phyloP scores from a whole-genome alignment of 345 rosid species.

The Dipteronia dyeriana region DNA sequence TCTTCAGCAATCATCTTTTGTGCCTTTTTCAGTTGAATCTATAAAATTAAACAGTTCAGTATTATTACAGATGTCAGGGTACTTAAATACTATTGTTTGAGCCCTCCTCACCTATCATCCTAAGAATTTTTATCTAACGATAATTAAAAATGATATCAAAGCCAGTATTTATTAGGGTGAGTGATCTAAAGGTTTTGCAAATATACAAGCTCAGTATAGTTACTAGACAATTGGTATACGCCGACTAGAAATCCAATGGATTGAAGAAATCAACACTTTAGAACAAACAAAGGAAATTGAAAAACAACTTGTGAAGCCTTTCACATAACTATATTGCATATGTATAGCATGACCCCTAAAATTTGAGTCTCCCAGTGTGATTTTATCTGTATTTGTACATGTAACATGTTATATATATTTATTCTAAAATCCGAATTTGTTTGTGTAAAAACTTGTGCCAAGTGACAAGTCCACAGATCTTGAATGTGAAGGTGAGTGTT shows the following conservation, averaged over 20 bases:
- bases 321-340: neutral
- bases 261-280: neutral
- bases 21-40: conserved; percentile 73
- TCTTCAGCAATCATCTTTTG: conserved; percentile 91
- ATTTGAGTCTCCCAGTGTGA: neutral
- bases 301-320: neutral
- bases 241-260: neutral
- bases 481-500: neutral
- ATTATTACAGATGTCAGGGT: neutral
- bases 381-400: neutral
- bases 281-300: neutral
- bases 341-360: neutral
- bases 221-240: neutral
- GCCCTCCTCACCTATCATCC: neutral
- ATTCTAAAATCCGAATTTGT: neutral
- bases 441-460: neutral
- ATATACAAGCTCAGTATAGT: neutral
- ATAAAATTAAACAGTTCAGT: conserved; percentile 1
- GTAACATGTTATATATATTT: neutral
- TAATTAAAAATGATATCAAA: neutral
- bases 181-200: neutral
- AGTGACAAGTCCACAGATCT: neutral
- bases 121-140: neutral
- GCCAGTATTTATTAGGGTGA: neutral
- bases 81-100: neutral